phyloP scores from a whole-genome alignment of 78 protist genomes.

The Anaeramoeba ignava region DNA sequence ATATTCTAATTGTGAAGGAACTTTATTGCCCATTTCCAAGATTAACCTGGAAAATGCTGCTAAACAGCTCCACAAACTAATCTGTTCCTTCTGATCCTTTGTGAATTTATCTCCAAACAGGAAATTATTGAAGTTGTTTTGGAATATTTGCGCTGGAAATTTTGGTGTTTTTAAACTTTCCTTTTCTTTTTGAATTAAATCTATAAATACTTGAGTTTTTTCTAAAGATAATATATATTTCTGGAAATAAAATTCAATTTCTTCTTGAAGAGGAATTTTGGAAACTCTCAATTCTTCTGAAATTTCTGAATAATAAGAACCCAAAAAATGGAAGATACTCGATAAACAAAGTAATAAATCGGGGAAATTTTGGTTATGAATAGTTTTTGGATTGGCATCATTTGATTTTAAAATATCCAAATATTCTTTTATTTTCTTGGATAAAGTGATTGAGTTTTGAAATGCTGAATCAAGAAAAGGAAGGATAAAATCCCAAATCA shows the following conservation, averaged over 20 bases:
- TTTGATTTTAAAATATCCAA: background rate
- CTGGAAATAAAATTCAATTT: background rate
- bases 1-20: too few relatives aligned
- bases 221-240: background rate
- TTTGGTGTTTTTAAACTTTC: background rate
- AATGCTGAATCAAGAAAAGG: background rate
- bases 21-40: background rate
- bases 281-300: background rate
- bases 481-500: background rate
- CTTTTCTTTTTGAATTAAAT: background rate
- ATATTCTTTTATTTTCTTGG: background rate
- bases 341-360: background rate
- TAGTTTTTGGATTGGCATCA: background rate
- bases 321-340: background rate
- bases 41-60: background rate
- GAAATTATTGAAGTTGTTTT: too few relatives aligned
- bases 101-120: background rate
- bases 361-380: background rate
- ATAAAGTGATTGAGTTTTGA: too few relatives aligned
- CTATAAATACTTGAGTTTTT: background rate
- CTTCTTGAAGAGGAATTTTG: background rate
- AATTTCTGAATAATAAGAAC: background rate
- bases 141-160: background rate
- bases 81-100: background rate
- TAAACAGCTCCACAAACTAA: background rate